phyloP scores from a whole-genome alignment of 768 basidiomycete genomes.

The Lentinula detonsa region DNA sequence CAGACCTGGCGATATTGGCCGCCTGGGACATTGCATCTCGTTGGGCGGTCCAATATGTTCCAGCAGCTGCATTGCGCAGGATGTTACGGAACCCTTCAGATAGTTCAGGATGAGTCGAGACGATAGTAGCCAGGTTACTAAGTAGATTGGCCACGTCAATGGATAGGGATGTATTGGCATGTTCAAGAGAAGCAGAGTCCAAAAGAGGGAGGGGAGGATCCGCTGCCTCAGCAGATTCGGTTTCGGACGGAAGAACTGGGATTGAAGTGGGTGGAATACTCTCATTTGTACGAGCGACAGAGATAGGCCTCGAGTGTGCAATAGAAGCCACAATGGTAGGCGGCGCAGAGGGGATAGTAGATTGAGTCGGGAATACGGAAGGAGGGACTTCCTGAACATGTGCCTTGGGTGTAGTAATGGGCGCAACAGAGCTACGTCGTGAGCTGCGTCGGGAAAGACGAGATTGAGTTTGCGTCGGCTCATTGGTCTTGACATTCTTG shows the following conservation, averaged over 20 bases:
- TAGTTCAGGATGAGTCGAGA: slow-evolving; percentile 66
- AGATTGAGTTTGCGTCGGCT: not conserved
- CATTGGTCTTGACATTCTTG: slow-evolving; percentile 1
- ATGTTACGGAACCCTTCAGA: slow-evolving; percentile 63
- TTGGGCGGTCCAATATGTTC: slow-evolving; percentile 65
- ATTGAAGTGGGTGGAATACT: slow-evolving; percentile 3
- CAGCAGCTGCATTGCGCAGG: slow-evolving; percentile 51
- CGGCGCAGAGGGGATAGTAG: not conserved
- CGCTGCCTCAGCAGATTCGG: slow-evolving; percentile 8
- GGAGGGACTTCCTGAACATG: slow-evolving; percentile 8
- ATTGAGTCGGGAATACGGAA: not conserved
- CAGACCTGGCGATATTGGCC: slow-evolving; percentile 45
- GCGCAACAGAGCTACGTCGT: slow-evolving; percentile 4
- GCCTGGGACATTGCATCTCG: slow-evolving; percentile 53
- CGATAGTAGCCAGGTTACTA: slow-evolving; percentile 44
- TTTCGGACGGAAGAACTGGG: not conserved
- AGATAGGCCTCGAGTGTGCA: not conserved
- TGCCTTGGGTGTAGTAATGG: slow-evolving; percentile 30
- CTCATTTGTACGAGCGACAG: not conserved
- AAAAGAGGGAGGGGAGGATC: slow-evolving; percentile 50
- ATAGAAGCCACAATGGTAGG: not conserved
- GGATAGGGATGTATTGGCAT: slow-evolving; percentile 40
- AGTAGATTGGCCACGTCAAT: slow-evolving; percentile 62
- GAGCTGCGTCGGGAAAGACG: slow-evolving; percentile 7
- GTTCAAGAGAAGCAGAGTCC: slow-evolving; percentile 21